phyloP scores from a whole-genome alignment of 2,329 filamentous ascomycete genomes.

The Colletotrichum agaves region DNA sequence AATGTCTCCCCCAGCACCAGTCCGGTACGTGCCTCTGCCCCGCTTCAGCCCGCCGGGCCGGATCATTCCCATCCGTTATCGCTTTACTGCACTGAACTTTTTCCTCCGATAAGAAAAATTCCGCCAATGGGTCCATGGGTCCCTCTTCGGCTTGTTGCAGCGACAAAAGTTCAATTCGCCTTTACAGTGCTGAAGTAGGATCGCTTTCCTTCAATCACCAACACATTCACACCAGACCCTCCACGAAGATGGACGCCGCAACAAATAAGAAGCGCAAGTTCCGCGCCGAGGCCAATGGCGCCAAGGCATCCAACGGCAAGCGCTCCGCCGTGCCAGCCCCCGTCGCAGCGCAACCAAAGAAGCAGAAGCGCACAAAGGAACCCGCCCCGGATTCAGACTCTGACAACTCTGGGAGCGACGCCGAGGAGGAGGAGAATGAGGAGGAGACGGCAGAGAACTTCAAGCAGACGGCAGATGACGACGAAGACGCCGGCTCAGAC shows the following conservation, averaged over 20 bases:
- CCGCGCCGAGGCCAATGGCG: slow-evolving; percentile 47
- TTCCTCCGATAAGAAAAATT: slow-evolving; percentile 37
- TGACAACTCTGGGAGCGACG: slow-evolving; percentile 34
- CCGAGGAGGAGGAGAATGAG: slow-evolving; percentile 40
- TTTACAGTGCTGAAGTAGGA: background rate
- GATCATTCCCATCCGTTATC: slow-evolving; percentile 31
- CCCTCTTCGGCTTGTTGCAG: background rate
- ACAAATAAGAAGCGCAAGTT: slow-evolving; percentile 58
- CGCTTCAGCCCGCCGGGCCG: slow-evolving; percentile 11
- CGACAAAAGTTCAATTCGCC: background rate
- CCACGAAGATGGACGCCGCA: slow-evolving; percentile 35
- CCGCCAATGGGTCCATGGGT: slow-evolving; percentile 14
- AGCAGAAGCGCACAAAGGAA: slow-evolving; percentile 51
- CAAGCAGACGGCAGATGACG: slow-evolving; percentile 43
- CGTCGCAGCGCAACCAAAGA: slow-evolving; percentile 51
- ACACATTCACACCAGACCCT: background rate
- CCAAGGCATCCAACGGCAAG: slow-evolving; percentile 48
- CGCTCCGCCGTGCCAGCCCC: slow-evolving; percentile 44
- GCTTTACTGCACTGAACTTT: slow-evolving; percentile 10
- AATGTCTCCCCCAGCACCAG: background rate
- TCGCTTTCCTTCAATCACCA: slow-evolving; percentile 30
- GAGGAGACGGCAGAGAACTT: slow-evolving; percentile 42
- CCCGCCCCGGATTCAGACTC: slow-evolving; percentile 42
- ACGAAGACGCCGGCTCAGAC: slow-evolving; percentile 41
- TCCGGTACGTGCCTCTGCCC: slow-evolving; percentile 16